Conservation (phyloP, 441 rosid species). For the Biscutella laevigata region DNA sequence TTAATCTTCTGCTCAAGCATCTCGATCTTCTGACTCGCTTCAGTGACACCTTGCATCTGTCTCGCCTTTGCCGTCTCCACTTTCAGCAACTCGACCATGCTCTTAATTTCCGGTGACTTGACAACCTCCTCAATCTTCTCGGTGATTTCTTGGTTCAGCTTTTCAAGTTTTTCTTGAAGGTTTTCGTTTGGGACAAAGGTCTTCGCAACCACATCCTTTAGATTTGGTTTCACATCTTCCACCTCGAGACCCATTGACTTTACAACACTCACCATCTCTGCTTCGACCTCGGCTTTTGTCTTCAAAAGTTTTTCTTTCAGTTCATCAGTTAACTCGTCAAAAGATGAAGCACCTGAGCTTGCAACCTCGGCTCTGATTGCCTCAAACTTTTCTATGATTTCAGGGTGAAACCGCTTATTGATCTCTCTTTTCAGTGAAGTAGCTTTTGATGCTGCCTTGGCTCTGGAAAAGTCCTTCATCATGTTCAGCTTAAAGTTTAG, state of each 20-base stretch:
- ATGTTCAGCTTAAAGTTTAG: slow-evolving; percentile 57
- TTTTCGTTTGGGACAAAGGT: slow-evolving; percentile 17
- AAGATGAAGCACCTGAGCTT: slow-evolving; percentile 39
- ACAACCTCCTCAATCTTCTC: slow-evolving; percentile 42
- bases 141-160: slow-evolving; percentile 44
- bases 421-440: slow-evolving; percentile 42
- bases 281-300: slow-evolving; percentile 41
- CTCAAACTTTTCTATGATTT: slow-evolving; percentile 56
- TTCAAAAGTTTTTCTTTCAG: slow-evolving; percentile 42
- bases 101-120: slow-evolving; percentile 51
- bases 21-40: slow-evolving; percentile 40
- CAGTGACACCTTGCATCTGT: slow-evolving; percentile 30
- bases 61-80: slow-evolving; percentile 56
- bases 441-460: slow-evolving; percentile 42
- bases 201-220: slow-evolving; percentile 29
- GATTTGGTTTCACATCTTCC: slow-evolving; percentile 28
- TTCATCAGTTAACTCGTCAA: slow-evolving; percentile 43
- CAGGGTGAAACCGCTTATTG: slow-evolving; percentile 49
- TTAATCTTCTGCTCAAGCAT: slow-evolving; percentile 53
- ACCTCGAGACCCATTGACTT: slow-evolving; percentile 57
- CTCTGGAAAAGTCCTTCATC: slow-evolving; percentile 57
- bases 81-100: slow-evolving; percentile 50
- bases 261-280: slow-evolving; percentile 40
- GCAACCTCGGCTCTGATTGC: slow-evolving; percentile 45
- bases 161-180: slow-evolving; percentile 32